Percentiles rank a stretch among this genome's conserved stretches.
Evolutionary conservation across 257 asterid species (phyloP).

Genomic region (Solanum ossicruentum): DNA sequence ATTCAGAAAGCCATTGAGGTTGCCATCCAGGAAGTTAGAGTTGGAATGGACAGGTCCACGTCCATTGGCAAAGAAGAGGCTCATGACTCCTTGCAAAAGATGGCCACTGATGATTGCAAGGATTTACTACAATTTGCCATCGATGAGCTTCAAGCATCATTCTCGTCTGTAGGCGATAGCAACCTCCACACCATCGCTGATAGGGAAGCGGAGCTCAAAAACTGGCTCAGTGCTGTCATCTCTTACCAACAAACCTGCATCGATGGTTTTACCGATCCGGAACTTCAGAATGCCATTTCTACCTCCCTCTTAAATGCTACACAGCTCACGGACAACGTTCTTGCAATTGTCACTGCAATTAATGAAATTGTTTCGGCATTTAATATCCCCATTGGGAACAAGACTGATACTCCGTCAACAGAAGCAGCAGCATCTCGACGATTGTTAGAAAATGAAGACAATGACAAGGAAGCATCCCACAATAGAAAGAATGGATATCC

Average conservation of each 20-base stretch:
- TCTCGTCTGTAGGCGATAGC: slow-evolving; percentile 18
- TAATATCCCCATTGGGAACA: slow-evolving; percentile 3
- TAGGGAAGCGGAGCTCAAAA: slow-evolving; percentile 21
- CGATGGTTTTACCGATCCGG: slow-evolving; percentile 19
- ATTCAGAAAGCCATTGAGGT: slow-evolving; percentile 13
- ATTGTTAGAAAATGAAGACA: background rate
- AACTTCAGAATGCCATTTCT: slow-evolving; percentile 3
- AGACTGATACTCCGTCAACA: background rate
- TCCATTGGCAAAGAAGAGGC: slow-evolving; percentile 10
- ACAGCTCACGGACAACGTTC: slow-evolving; percentile 23
- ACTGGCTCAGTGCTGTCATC: slow-evolving; percentile 37
- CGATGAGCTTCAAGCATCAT: slow-evolving; percentile 30
- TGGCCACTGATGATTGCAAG: slow-evolving; percentile 38
- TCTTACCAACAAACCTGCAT: slow-evolving; percentile 31
- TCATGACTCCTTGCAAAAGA: slow-evolving; percentile 19
- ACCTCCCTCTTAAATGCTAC: slow-evolving; percentile 18
- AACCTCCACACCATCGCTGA: slow-evolving; percentile 3
- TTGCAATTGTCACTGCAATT: slow-evolving; percentile 20
- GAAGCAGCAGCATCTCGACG: background rate
- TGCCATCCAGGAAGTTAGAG: slow-evolving; percentile 15
- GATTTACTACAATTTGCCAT: slow-evolving; percentile 23
- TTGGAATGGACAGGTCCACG: slow-evolving; percentile 4
- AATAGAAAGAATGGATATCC: slow-evolving; percentile 4
- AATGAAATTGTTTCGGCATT: slow-evolving; percentile 12
- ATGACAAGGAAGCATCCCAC: background rate